Percentiles rank a stretch among this genome's conserved stretches.
Evolutionary conservation across 176 grass and related monocot species (phyloP).

Genomic region (Metroxylon sagu): DNA sequence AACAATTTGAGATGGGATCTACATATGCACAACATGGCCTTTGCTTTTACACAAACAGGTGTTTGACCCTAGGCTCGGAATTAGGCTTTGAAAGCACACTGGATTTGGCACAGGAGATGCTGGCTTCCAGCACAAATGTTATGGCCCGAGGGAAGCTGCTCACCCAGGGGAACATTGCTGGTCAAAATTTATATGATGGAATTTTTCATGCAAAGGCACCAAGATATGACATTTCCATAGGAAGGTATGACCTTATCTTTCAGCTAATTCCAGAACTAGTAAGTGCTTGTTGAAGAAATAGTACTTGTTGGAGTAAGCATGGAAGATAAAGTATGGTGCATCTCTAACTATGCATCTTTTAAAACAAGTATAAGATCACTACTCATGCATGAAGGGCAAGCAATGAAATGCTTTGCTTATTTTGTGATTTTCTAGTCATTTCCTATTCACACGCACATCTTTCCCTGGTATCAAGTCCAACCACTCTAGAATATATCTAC

Average conservation of each 20-base stretch:
- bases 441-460: too few relatives aligned
- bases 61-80: conserved; percentile 15
- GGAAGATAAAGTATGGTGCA: too few relatives aligned
- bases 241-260: conserved; percentile 36
- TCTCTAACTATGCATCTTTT: too few relatives aligned
- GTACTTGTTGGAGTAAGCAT: too few relatives aligned
- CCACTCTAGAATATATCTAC: too few relatives aligned
- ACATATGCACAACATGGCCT: conserved; percentile 74
- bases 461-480: too few relatives aligned
- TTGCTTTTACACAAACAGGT: conserved; percentile 39
- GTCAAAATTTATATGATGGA: conserved; percentile 15
- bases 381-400: too few relatives aligned
- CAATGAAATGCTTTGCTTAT: too few relatives aligned
- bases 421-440: too few relatives aligned
- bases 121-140: conserved; percentile 46
- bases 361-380: too few relatives aligned
- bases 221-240: conserved; percentile 26
- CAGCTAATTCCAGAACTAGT: background rate
- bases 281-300: too few relatives aligned
- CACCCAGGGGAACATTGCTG: conserved; percentile 16
- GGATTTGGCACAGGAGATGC: conserved; percentile 48
- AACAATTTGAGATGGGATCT: conserved; percentile 71
- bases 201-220: conserved; percentile 40
- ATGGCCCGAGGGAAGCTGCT: conserved; percentile 55
- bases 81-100: conserved; percentile 13